Base-by-base conservation (phyloP, 2,329 filamentous ascomycete genomes). In the Scytalidium sp. region DNA sequence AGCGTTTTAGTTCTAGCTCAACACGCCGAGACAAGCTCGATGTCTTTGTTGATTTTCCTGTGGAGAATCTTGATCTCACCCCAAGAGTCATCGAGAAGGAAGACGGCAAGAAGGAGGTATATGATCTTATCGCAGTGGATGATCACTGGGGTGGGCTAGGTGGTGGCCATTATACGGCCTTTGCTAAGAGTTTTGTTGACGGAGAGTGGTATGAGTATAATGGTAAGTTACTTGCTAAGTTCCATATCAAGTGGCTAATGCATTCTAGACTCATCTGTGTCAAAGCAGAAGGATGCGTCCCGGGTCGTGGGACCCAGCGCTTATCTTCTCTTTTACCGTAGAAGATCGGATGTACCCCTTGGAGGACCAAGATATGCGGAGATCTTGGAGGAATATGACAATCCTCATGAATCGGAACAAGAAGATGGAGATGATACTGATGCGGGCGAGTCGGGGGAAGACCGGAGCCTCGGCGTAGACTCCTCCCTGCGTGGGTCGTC, bases 121-220 rank as follows among this genome's bases (percentile, higher is more conserved):
- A 97, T 64, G 94, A 99, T 67, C 76, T 99, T 25, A 94, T 99
- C 64, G 94, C 87, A 13, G 91, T 99, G 2, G 94, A 99, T 68
- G 93, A 96, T 65, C 94, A 99, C 68, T 96, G 88, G 66, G 94
- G 94, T 53, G 90, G 91, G 23, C 80, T 99, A 32, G 91, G 91
- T 52, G 94, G 94, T 40, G 94, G 94, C 1, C 94, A 99, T 69
- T 99, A 99, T 72, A 97, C 92, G 19, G 94, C 94, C 22, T 92
- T 85, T 67, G 92, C 91, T 36, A 92, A 90, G 73, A 97, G 96
- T 67, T 97, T 96, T 69, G 77, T 88, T 53, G 90, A 96, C 62
- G 81, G 81, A 50, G 78, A 88, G 67, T 99, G 94, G 94, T 97
- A 97, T 67, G 89, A 95, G 59, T 97, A 95, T 68, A 97, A 99